A percentile compares a stretch with the other conserved stretches of the same genome.
Evolutionary conservation across 352 stramenopile species (phyloP).

Genomic region (Pythium myriotylum): DNA sequence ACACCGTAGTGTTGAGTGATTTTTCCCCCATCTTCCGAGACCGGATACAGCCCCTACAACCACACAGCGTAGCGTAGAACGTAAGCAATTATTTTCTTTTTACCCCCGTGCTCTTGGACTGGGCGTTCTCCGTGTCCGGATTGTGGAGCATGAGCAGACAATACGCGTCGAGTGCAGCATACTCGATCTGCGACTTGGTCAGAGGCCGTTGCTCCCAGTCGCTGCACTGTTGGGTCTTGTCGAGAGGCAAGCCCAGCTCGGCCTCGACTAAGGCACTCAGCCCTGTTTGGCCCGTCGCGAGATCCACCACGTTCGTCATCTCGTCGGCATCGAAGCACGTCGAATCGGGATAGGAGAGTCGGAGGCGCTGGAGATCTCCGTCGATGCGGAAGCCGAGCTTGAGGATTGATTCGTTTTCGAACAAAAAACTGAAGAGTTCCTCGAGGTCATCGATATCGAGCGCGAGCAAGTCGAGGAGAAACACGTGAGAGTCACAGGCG

Average conservation of each 20-base stretch:
- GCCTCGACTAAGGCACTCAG: conserved; percentile 56
- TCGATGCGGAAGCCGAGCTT: conserved; percentile 74
- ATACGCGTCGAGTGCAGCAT: conserved; percentile 74
- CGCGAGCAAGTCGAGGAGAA: conserved; percentile 63
- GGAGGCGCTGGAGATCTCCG: conserved; percentile 64
- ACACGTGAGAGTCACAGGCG: conserved; percentile 61
- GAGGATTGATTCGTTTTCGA: conserved; percentile 43
- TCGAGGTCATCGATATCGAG: conserved; percentile 56
- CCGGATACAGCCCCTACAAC: neutral
- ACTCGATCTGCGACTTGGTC: conserved; percentile 54
- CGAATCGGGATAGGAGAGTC: conserved; percentile 59
- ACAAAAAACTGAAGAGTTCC: conserved; percentile 55
- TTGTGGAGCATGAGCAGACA: conserved; percentile 72
- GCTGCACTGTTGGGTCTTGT: conserved; percentile 69
- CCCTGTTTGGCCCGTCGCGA: conserved; percentile 44
- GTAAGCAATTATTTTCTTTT: conserved; percentile 3
- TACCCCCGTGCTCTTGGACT: neutral
- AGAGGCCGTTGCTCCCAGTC: conserved; percentile 76
- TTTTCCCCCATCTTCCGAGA: neutral
- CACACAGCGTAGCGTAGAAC: neutral
- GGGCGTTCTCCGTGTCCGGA: neutral
- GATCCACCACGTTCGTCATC: conserved; percentile 64
- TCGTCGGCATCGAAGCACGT: conserved; percentile 45
- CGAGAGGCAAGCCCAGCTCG: conserved; percentile 51
- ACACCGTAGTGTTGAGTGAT: neutral